These are phyloP conservation scores for Populus alba DNA, from an alignment of 345 rosid species.

Conservation along the genomic window DNA sequence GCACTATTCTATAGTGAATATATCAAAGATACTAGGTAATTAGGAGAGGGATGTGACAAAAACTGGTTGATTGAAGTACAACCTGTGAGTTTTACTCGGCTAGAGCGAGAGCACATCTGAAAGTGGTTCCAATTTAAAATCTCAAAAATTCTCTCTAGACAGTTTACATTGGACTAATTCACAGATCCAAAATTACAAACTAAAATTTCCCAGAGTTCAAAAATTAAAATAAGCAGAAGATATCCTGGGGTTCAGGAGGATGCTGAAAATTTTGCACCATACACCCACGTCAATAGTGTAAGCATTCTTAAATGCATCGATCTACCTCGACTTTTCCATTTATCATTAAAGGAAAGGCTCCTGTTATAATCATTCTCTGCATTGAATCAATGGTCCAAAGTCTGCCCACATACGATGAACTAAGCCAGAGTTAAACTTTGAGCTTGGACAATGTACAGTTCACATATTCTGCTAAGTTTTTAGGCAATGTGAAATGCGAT, in stretches of 20 bases:
- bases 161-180: too few species aligned
- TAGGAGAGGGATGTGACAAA: too few species aligned
- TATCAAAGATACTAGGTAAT: too few species aligned
- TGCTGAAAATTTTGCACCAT: neutral
- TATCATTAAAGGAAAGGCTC: neutral
- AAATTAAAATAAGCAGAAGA: too few species aligned
- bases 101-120: too few species aligned
- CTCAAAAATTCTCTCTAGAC: too few species aligned
- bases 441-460: neutral
- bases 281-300: neutral
- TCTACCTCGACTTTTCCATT: neutral
- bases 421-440: neutral
- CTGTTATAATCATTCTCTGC: neutral
- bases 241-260: neutral
- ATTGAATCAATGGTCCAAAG: neutral
- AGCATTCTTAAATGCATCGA: neutral
- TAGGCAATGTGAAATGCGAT: neutral
- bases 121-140: too few species aligned
- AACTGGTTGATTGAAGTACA: too few species aligned
- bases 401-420: neutral
- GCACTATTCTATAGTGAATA: too few species aligned
- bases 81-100: too few species aligned
- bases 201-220: too few species aligned
- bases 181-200: too few species aligned
- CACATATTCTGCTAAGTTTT: neutral